A percentile compares a stretch with the other conserved stretches of the same genome.
phyloP scores from a whole-genome alignment of 305 asterid species.

The Coffea humblotiana region DNA sequence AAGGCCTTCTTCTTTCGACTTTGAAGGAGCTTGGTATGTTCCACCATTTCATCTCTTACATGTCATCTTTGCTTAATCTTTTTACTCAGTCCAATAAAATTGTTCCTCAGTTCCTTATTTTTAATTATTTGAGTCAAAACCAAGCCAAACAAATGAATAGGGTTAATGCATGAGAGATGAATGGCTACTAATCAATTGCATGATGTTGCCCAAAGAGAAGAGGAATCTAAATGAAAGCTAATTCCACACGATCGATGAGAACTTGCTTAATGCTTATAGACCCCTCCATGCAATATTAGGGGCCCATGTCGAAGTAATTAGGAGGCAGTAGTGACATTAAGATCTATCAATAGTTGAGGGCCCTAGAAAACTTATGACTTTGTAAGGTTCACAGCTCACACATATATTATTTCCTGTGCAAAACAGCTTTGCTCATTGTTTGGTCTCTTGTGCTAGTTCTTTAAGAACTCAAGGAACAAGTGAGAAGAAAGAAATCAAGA shows the following conservation, averaged over 20 bases:
- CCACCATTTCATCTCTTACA: background rate
- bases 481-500: no score
- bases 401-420: no score
- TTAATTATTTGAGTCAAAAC: background rate
- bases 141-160: background rate
- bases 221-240: background rate
- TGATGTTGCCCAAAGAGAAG: background rate
- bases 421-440: no score
- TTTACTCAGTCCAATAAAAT: background rate
- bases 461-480: no score
- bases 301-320: background rate
- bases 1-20: slow-evolving; percentile 71
- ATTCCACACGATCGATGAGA: background rate
- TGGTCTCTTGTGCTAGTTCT: no score
- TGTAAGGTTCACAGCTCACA: no score
- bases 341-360: background rate
- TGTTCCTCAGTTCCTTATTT: background rate
- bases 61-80: background rate
- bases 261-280: no score
- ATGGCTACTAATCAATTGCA: background rate
- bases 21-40: slow-evolving; percentile 75
- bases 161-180: background rate
- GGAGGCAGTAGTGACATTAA: no score
- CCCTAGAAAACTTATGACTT: background rate
- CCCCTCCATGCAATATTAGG: no score